Base-by-base conservation (phyloP, 768 basidiomycete genomes). In the Candolleomyces efflorescens region DNA sequence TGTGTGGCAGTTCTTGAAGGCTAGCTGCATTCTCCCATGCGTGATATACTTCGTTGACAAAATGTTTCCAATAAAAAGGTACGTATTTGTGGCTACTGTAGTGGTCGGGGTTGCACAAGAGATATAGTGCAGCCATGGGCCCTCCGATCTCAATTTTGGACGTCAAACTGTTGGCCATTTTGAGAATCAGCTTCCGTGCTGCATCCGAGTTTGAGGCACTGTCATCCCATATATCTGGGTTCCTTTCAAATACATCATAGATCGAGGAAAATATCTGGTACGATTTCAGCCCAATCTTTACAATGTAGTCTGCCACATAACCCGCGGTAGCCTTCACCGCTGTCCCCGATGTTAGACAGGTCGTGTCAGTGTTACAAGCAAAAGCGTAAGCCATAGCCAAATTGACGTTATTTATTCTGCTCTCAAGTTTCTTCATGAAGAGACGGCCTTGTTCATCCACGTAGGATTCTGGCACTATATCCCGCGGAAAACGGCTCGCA, bases 231-330 rank as follows among this genome's bases (percentile, higher is more conserved):
- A n/a, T n/a, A 74, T 65, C 3, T 55, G 47, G 62, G 46, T 71
- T 63, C 37, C 65, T 65, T 0, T 66, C 59, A 48, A 72, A 68
- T 0, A 72, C 55, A 15, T 65, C 56, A 13, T 61, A 58, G 0
- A 73, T 61, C 5, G 69, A 56, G 1, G 75, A 67, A 65, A 78
- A 78, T 32, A 76, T 65, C 13, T 64, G 64, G 62, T 74, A 54
- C 1, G 72, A 75, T 45, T 73, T 75, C 4, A 75, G 45, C 3
- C 57, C 23, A 1, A 59, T 32, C 56, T 78, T 77, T 1, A 71
- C 72, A 5, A 76, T 66, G 55, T 76, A 77, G 57, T 77, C 72
- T 12, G 73, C 67, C 0, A 75, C 62, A 66, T 75, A 73, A n/a
- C 65, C 56, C 1, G 71, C 61, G 5, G 71, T 63, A 13, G 67